Conservation (phyloP, 305 asterid genomes). For the Ilex paraguariensis region DNA sequence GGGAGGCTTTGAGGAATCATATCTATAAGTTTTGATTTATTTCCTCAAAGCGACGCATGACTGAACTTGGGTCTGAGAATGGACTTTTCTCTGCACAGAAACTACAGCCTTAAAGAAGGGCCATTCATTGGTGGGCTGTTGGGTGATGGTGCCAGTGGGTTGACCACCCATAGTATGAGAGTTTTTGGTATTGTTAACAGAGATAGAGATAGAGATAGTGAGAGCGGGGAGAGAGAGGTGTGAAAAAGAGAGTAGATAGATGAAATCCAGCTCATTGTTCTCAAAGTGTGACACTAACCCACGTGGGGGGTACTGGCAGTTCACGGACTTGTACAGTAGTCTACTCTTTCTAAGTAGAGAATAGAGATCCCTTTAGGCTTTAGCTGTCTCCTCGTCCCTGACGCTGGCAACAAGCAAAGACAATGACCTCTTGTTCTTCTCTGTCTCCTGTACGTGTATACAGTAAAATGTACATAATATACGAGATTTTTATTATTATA, state of each 20-base stretch:
- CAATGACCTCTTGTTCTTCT: constrained; percentile 7
- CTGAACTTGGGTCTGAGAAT: background rate
- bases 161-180: background rate
- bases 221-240: background rate
- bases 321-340: constrained; percentile 32
- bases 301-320: constrained; percentile 45
- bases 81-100: background rate
- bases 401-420: constrained; percentile 37
- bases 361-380: constrained; percentile 32
- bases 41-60: too few relatives aligned
- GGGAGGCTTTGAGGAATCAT: background rate
- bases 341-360: constrained; percentile 7
- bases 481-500: too few relatives aligned
- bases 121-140: background rate
- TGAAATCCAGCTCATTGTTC: constrained; percentile 46
- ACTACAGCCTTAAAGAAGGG: background rate
- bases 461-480: too few relatives aligned
- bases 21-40: too few relatives aligned
- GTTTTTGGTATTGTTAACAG: background rate
- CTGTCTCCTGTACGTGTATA: too few relatives aligned
- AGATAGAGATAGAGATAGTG: too few relatives aligned
- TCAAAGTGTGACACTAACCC: constrained; percentile 37
- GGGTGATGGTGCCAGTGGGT: background rate
- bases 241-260: constrained; percentile 7
- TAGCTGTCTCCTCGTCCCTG: constrained; percentile 34